A percentile compares a stretch with the other conserved stretches of the same genome.
Conservation (phyloP, 225 moss, liverwort and hornwort species). For the Asterella californica region DNA sequence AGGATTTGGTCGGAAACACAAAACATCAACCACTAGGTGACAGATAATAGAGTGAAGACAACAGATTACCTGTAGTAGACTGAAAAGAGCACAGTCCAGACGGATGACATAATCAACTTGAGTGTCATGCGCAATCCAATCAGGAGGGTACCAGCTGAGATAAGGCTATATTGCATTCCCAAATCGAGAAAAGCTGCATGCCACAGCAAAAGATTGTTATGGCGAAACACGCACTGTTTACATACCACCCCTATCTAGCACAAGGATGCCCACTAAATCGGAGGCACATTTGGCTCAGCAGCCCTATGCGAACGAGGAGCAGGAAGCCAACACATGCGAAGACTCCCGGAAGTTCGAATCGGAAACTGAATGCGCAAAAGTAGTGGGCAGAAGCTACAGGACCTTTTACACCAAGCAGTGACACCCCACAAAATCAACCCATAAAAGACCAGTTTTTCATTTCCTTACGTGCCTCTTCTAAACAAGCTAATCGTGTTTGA, state of each 20-base stretch:
- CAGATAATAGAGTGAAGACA: too few species aligned
- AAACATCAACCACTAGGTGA: neutral
- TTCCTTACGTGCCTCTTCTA: too few species aligned
- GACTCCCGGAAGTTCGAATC: too few species aligned
- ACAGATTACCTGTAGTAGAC: conserved; percentile 63
- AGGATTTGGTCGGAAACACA: neutral
- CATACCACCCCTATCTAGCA: neutral
- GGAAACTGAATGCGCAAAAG: too few species aligned
- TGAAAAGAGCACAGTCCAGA: conserved; percentile 72
- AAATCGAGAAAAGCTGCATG: conserved; percentile 77
- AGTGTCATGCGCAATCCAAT: conserved; percentile 81
- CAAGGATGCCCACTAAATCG: too few species aligned
- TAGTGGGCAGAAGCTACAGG: too few species aligned
- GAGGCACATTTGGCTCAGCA: too few species aligned
- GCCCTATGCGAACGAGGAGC: neutral
- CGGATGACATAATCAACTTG: conserved; percentile 62
- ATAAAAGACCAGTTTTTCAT: too few species aligned
- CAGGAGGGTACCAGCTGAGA: conserved; percentile 69
- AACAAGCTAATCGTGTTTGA: too few species aligned
- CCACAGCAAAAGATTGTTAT: neutral
- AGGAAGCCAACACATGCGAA: neutral
- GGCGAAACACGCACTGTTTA: neutral
- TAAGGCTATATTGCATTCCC: conserved; percentile 69
- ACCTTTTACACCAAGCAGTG: too few species aligned
- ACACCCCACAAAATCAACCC: too few species aligned